phyloP scores from a whole-genome alignment of 768 basidiomycete genomes.

The Podaxis sp. region DNA sequence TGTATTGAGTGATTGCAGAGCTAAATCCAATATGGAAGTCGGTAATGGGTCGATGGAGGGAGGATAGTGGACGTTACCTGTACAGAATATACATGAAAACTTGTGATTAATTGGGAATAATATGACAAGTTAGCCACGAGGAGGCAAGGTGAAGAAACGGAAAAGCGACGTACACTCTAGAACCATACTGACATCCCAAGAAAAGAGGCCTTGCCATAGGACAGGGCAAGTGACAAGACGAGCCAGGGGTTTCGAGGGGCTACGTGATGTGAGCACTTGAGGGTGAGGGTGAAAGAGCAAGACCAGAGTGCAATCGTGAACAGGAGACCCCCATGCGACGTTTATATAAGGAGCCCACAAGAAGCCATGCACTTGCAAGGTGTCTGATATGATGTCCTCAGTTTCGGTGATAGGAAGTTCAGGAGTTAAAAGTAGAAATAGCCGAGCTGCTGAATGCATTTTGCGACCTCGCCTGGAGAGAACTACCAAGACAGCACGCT shows the following conservation, averaged over 20 bases:
- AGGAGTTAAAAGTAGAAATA: background rate
- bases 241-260: background rate
- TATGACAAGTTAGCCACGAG: background rate
- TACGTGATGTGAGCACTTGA: background rate
- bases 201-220: background rate
- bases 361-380: conserved; percentile 4
- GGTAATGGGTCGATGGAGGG: background rate
- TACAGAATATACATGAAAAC: background rate
- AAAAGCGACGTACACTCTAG: background rate
- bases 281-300: background rate
- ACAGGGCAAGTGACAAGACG: background rate
- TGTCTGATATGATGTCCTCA: conserved; percentile 1
- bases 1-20: background rate
- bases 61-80: background rate
- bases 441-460: background rate
- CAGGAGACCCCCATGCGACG: background rate
- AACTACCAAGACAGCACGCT: background rate
- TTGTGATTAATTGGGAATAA: background rate
- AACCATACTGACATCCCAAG: background rate
- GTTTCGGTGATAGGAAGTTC: background rate
- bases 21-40: conserved; percentile 4
- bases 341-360: background rate
- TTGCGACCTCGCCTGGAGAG: background rate
- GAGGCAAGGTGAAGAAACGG: background rate
- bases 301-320: background rate